A percentile compares a stretch with the other conserved stretches of the same genome.
Conservation (phyloP, 495 filamentous ascomycete species). For the Sabuloglossum arenarium region DNA sequence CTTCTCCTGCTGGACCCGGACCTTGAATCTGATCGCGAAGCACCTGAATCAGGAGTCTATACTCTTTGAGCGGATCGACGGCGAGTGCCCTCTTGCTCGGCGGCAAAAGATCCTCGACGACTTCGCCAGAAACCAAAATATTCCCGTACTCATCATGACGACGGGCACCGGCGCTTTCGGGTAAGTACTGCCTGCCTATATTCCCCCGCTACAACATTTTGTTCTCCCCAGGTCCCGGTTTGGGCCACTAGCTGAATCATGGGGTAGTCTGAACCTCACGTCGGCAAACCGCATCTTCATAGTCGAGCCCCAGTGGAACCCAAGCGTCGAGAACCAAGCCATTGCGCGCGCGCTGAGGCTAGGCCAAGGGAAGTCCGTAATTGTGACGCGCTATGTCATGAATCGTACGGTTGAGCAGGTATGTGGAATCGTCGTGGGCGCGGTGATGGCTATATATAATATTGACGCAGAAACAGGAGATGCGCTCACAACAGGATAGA, state of each 20-base stretch:
- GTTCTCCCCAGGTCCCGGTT: neutral
- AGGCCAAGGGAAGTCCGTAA: neutral
- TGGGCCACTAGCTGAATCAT: too few species aligned
- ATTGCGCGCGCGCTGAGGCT: neutral
- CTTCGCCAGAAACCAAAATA: conserved; percentile 13
- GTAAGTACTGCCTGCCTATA: too few species aligned
- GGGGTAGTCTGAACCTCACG: conserved; percentile 30
- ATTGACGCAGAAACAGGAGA: too few species aligned
- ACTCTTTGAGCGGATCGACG: conserved; percentile 27
- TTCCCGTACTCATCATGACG: conserved; percentile 27
- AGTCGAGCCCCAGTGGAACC: conserved; percentile 18
- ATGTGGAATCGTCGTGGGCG: too few species aligned
- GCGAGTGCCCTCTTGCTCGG: conserved; percentile 12
- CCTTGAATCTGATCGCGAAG: too few species aligned
- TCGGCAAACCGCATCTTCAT: conserved; percentile 25
- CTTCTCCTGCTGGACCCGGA: too few species aligned
- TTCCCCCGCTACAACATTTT: neutral
- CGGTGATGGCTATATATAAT: too few species aligned
- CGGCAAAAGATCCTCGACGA: conserved; percentile 16
- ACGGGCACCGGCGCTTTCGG: conserved; percentile 30
- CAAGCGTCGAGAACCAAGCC: neutral
- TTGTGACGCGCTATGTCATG: neutral
- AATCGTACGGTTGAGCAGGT: neutral
- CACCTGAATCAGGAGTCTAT: too few species aligned
- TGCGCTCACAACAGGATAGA: too few species aligned